Evolutionary conservation across 176 grass and related monocot genomes (phyloP).

Genomic region (Alopecurus myosuroides): DNA sequence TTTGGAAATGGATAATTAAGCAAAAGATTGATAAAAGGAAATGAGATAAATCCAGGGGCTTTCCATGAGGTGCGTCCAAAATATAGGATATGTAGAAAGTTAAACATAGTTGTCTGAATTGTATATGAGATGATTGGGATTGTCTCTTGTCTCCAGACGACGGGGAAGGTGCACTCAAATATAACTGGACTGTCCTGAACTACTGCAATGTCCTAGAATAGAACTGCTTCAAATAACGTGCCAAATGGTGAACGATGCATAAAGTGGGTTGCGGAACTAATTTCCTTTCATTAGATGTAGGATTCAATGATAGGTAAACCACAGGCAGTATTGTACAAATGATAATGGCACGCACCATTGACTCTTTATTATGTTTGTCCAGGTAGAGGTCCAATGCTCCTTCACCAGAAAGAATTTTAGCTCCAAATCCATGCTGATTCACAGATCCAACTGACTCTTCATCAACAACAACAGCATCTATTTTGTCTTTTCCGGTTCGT

Average conservation of each 20-base stretch:
- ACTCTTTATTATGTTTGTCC: conserved; percentile 28
- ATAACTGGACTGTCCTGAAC: neutral
- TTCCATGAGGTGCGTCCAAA: neutral
- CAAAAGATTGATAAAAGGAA: neutral
- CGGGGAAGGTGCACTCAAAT: neutral
- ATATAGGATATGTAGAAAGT: neutral
- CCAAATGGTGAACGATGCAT: neutral
- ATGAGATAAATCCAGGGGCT: neutral
- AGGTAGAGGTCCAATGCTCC: conserved; percentile 47
- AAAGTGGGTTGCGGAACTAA: neutral
- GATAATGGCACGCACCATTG: neutral
- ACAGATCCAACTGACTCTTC: conserved; percentile 47
- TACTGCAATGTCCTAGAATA: neutral
- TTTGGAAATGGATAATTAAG: neutral
- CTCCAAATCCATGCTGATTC: conserved; percentile 37
- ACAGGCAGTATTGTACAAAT: neutral
- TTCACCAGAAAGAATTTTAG: conserved; percentile 70
- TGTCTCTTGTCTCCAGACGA: neutral
- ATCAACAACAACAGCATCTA: conserved; percentile 67
- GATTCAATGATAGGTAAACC: neutral
- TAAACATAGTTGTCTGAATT: neutral
- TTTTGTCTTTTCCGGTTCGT: conserved; percentile 51
- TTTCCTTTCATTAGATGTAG: neutral
- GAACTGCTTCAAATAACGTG: neutral
- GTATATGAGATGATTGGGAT: neutral